Conservation (phyloP, 441 rosid species). For the Mallotus repandus region DNA sequence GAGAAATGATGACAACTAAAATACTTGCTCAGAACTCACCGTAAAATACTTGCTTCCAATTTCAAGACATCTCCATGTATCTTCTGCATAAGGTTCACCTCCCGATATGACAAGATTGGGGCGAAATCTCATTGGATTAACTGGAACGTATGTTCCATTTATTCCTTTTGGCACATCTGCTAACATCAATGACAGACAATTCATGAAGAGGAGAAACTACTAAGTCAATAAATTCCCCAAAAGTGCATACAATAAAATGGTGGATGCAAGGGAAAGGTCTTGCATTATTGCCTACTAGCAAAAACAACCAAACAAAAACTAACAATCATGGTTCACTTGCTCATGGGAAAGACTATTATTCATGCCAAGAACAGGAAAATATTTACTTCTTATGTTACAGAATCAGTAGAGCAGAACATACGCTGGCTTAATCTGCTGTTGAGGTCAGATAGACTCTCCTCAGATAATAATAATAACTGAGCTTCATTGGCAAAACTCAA, state of each 20-base stretch:
- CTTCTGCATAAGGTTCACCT: conserved; percentile 80
- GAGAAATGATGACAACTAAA: conserved; percentile 29
- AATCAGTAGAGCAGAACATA: conserved; percentile 33
- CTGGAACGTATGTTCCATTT: conserved; percentile 30
- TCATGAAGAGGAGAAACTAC: background rate
- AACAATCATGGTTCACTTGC: background rate
- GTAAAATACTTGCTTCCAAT: conserved; percentile 58
- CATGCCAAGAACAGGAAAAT: conserved; percentile 3
- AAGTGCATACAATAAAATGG: background rate
- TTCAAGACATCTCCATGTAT: conserved; percentile 66
- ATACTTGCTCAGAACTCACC: conserved; percentile 44
- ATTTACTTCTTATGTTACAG: background rate
- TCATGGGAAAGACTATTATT: background rate
- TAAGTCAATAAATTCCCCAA: background rate
- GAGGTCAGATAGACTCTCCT: conserved; percentile 82
- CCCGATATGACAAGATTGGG: conserved; percentile 81
- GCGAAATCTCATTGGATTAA: conserved; percentile 70
- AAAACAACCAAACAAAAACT: background rate
- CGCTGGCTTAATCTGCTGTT: conserved; percentile 55
- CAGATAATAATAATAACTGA: conserved; percentile 78
- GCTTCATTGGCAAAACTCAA: conserved; percentile 88
- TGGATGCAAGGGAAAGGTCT: background rate
- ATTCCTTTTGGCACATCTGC: conserved; percentile 36
- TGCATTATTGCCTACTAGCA: background rate
- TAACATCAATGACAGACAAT: conserved; percentile 12